These are phyloP conservation scores for Cyclotella sp. DNA, from an alignment of 108 stramenopile genomes.

Conservation along the genomic window DNA sequence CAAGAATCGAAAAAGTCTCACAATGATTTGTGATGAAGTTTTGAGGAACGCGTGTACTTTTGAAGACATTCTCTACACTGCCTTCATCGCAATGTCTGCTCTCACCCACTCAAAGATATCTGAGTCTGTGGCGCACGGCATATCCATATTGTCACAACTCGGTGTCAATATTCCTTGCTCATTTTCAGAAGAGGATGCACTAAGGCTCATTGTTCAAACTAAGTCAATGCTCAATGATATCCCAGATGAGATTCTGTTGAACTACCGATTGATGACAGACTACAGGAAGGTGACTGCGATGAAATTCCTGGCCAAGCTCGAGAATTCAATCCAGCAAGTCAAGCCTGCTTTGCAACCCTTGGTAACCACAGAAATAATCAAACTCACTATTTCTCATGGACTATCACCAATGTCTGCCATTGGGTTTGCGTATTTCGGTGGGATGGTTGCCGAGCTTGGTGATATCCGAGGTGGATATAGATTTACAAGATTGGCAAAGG, in stretches of 20 bases:
- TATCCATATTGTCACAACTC: conserved; percentile 5
- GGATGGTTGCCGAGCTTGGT: conserved; percentile 3
- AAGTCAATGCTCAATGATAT: not conserved
- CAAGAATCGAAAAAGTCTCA: not conserved
- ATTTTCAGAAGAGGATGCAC: not conserved
- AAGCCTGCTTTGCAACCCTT: not conserved
- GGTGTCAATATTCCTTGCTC: not conserved
- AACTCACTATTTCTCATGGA: conserved; percentile 12
- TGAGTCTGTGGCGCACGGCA: not conserved
- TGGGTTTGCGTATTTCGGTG: conserved; percentile 26
- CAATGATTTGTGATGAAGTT: not conserved
- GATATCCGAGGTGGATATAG: conserved; percentile 18
- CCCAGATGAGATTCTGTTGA: conserved; percentile 3
- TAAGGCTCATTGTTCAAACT: not conserved
- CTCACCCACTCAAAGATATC: not conserved
- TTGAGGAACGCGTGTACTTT: not conserved
- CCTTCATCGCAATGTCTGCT: not conserved
- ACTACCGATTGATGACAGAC: conserved; percentile 14
- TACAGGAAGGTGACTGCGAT: conserved; percentile 8
- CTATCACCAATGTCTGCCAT: conserved; percentile 17
- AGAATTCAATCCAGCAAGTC: not conserved
- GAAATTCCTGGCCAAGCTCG: conserved; percentile 8
- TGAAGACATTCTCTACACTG: conserved; percentile 8
- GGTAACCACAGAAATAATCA: conserved; percentile 8
- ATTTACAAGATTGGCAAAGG: conserved; percentile 17